Evolutionary conservation across 73 alveolate species (phyloP).

Genomic region (Uronychia setigera): DNA sequence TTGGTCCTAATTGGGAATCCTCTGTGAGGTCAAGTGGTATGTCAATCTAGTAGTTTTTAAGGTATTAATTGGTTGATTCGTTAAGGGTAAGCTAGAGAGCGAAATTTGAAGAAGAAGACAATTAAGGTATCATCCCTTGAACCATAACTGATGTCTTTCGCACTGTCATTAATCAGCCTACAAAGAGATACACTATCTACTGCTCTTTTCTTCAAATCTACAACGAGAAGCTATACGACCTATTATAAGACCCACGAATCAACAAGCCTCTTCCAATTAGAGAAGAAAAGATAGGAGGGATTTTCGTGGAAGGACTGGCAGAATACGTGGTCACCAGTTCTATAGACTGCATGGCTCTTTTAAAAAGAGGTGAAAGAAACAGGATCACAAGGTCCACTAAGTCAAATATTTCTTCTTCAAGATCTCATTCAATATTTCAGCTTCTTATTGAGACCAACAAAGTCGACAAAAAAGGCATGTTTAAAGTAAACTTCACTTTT

Average conservation of each 20-base stretch:
- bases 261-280: conserved; percentile 54
- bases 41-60: conserved; percentile 5
- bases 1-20: conserved; percentile 24
- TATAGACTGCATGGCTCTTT: conserved; percentile 54
- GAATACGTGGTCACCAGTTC: conserved; percentile 60
- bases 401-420: conserved; percentile 47
- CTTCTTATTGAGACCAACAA: conserved; percentile 56
- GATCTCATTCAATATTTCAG: conserved; percentile 73
- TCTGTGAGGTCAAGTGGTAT: conserved; percentile 1
- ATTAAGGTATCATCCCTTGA: not conserved
- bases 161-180: not conserved
- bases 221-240: conserved; percentile 82
- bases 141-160: not conserved
- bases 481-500: conserved; percentile 3
- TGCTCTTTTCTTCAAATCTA: conserved; percentile 60
- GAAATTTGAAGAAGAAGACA: not conserved
- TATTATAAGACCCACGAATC: conserved; percentile 24
- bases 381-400: conserved; percentile 66
- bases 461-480: conserved; percentile 32
- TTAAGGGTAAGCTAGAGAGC: not conserved
- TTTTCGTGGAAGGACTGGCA: conserved; percentile 72
- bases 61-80: not conserved
- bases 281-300: conserved; percentile 59
- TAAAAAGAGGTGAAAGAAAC: conserved; percentile 66
- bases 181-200: conserved; percentile 19